Evolutionary conservation across 1,139 yeast species (phyloP), one percentile per base, ranked within the genome.

Genomic region (Lodderomyces pseudojiufengensis): DNA sequence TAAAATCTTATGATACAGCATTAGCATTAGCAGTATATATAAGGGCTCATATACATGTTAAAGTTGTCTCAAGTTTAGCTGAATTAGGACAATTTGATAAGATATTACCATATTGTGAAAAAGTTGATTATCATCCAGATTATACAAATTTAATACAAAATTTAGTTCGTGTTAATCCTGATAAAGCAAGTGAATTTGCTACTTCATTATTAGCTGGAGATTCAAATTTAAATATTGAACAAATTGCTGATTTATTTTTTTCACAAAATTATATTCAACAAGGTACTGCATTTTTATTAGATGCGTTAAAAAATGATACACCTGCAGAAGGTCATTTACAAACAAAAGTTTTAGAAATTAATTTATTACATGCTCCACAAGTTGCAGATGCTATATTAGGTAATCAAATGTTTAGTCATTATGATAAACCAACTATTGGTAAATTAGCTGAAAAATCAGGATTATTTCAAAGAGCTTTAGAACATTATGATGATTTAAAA

Each of bases 341-440:
- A 72, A 94, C 98, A 11, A 80, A 95, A 55, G 80, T 94, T 37
- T 76, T 94, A 51, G 98, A 94, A 64, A 88, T 86, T 49, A 94
- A 94, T 61, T 72, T 94, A 58, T 64, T 86, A 58, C 95, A 90
- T 57, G 98, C 98, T 9, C 99, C 99, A 35, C 98, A 94, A 72
- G 98, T 94, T 39, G 99, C 98, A 29, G 98, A 94, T 65, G 99
- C 99, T 13, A 94, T 92, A 48, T 75, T 92, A 55, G 97, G 97
- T 42, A 92, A 92, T 62, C 82, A 83, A 44, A 90, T 92, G 88
- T 94, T 94, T 65, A 80, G 92, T 47, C 97, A 90, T 57, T 92
- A 87, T 61, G 98, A 92, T 62, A 85, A 87, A 52, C 90, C 95
- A 50, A 81, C 94, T 29, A 82, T 92, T 57, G 98, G 97, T 23